Percentiles rank a stretch among this genome's conserved stretches.
These are phyloP conservation scores for Diversispora epigaea DNA, from an alignment of 192 early-diverging fungal genomes.

Conservation along the genomic window DNA sequence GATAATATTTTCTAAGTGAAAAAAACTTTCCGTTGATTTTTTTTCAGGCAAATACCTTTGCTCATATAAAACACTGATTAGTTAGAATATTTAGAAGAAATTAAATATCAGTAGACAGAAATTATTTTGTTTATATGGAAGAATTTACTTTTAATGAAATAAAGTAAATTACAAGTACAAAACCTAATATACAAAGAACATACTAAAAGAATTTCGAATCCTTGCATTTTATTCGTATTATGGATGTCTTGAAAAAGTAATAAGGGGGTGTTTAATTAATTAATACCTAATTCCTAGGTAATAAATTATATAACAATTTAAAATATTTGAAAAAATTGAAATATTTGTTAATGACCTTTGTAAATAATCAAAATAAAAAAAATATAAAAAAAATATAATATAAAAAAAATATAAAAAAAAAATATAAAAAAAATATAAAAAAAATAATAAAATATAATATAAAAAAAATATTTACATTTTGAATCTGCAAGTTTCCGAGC, in stretches of 20 bases:
- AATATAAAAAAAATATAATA: background rate
- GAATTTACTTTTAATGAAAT: too few species aligned
- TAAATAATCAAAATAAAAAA: background rate
- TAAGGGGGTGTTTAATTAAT: background rate
- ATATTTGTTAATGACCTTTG: too few species aligned
- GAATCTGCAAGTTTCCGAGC: conserved; percentile 47
- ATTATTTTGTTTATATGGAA: too few species aligned
- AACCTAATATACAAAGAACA: background rate
- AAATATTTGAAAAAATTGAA: too few species aligned
- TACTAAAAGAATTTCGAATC: background rate
- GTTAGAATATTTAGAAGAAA: too few species aligned
- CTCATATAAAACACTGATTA: too few species aligned
- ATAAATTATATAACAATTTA: background rate
- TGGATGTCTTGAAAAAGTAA: background rate
- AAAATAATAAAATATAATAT: background rate
- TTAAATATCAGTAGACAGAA: too few species aligned
- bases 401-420: background rate
- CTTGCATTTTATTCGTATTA: background rate
- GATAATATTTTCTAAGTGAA: too few species aligned
- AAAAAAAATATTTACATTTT: conserved; percentile 39
- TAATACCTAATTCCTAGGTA: conserved; percentile 35
- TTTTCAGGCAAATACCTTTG: too few species aligned
- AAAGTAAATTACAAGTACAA: too few species aligned
- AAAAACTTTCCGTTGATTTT: too few species aligned
- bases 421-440: background rate